Percentiles rank a stretch among this genome's conserved stretches.
Conservation (phyloP, 2,329 filamentous ascomycete species). For the Xylaria sp. region DNA sequence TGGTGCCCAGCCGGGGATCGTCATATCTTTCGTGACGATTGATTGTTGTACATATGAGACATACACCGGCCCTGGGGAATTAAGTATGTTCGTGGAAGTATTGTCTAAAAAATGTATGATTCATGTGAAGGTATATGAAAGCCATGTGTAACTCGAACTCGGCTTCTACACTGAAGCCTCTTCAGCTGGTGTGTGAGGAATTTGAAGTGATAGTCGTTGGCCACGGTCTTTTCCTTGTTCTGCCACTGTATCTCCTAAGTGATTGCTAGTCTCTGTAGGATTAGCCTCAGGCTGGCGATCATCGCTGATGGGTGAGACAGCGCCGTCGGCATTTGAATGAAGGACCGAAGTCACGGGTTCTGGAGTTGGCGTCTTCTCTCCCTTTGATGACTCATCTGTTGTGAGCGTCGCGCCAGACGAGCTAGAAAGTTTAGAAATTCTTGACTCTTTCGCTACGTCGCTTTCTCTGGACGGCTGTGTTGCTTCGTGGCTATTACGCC, state of each 20-base stretch:
- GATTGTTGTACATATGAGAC: constrained; percentile 45
- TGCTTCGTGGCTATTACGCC: constrained; percentile 52
- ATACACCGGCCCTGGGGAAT: constrained; percentile 26
- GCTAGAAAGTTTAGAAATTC: constrained; percentile 28
- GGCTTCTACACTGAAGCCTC: constrained; percentile 32
- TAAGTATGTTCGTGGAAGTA: constrained; percentile 30
- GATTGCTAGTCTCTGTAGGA: constrained; percentile 32
- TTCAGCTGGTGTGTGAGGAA: constrained; percentile 48
- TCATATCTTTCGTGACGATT: constrained; percentile 33
- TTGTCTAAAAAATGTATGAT: constrained; percentile 36
- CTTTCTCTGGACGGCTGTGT: constrained; percentile 29
- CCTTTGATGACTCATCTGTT: constrained; percentile 18
- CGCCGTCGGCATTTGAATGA: constrained; percentile 1
- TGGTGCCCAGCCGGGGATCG: constrained; percentile 29
- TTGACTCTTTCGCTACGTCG: constrained; percentile 25
- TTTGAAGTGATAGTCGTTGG: constrained; percentile 53
- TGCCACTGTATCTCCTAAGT: constrained; percentile 36
- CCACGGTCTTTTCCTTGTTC: constrained; percentile 46
- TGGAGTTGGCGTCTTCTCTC: constrained; percentile 24
- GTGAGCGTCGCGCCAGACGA: constrained; percentile 30
- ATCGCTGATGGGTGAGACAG: constrained; percentile 27
- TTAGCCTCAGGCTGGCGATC: constrained; percentile 23
- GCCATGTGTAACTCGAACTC: constrained; percentile 13
- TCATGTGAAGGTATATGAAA: constrained; percentile 32
- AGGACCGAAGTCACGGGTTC: constrained; percentile 7